Evolutionary conservation across 495 filamentous ascomycete species (phyloP).

Genomic region (Paragyromitra xinjiangensis): DNA sequence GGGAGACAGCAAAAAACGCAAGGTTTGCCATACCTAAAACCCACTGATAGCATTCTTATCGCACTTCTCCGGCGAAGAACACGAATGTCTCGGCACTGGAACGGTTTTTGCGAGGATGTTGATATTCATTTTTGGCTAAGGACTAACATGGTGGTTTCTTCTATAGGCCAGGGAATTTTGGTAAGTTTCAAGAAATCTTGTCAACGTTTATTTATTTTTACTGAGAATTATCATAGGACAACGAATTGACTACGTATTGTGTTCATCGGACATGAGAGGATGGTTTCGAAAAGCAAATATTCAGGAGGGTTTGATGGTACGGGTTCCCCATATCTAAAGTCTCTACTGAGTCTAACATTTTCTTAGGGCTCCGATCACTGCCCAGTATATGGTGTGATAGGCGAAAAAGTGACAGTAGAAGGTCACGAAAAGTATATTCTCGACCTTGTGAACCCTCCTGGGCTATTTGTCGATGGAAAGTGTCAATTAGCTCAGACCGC

Average conservation of each 20-base stretch:
- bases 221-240: slow-evolving; percentile 61
- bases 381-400: slow-evolving; percentile 84
- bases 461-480: slow-evolving; percentile 75
- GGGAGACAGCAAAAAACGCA: slow-evolving; percentile 84
- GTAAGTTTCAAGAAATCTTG: slow-evolving; percentile 17
- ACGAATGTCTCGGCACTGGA: background rate
- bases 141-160: background rate
- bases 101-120: background rate
- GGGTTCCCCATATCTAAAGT: background rate
- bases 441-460: slow-evolving; percentile 83
- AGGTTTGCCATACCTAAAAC: slow-evolving; percentile 26
- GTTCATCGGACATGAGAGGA: slow-evolving; percentile 77
- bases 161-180: slow-evolving; percentile 85
- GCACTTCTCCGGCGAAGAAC: background rate
- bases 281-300: slow-evolving; percentile 93
- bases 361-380: slow-evolving; percentile 90
- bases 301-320: slow-evolving; percentile 86
- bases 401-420: slow-evolving; percentile 67
- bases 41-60: too few relatives aligned
- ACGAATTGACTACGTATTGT: slow-evolving; percentile 92
- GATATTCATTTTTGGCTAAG: background rate
- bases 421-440: slow-evolving; percentile 66
- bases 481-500: slow-evolving; percentile 59
- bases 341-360: slow-evolving; percentile 6
- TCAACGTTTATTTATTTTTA: background rate